These are phyloP conservation scores for Cotoneaster glaucophyllus DNA, from an alignment of 306 rosid species.

Conservation along the genomic window DNA sequence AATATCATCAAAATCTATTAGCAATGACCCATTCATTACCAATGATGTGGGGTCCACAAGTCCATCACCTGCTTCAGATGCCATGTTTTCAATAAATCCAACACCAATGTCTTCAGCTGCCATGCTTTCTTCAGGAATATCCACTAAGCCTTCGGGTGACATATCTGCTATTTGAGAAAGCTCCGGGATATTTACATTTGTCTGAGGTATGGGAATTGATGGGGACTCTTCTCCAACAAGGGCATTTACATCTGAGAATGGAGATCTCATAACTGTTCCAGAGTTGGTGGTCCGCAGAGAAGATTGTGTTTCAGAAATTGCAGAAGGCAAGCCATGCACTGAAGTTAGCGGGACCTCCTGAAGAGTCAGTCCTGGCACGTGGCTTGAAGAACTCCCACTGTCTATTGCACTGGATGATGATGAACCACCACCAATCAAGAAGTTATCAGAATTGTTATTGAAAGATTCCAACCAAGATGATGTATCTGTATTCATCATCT, in stretches of 20 bases:
- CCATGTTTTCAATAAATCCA: constrained; percentile 32
- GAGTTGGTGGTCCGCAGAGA: constrained; percentile 38
- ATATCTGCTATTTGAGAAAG: constrained; percentile 50
- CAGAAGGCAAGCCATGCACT: constrained; percentile 35
- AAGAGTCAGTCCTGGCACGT: constrained; percentile 63
- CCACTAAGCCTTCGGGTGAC: constrained; percentile 37
- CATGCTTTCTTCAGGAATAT: constrained; percentile 40
- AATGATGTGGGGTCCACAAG: constrained; percentile 41
- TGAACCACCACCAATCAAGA: constrained; percentile 53
- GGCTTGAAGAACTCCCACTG: constrained; percentile 52
- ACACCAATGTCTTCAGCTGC: constrained; percentile 28
- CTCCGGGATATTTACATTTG: constrained; percentile 57
- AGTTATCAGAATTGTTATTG: constrained; percentile 36
- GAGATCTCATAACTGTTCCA: constrained; percentile 28
- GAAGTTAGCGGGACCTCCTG: constrained; percentile 70
- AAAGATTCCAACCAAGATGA: constrained; percentile 53
- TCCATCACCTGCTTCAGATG: constrained; percentile 37
- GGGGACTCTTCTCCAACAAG: constrained; percentile 37
- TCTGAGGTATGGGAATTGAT: constrained; percentile 41
- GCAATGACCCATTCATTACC: constrained; percentile 38
- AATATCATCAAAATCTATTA: constrained; percentile 50
- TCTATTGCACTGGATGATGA: constrained; percentile 48
- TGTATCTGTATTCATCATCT: constrained; percentile 62
- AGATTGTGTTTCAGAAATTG: constrained; percentile 44
- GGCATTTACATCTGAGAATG: constrained; percentile 34